Conservation (phyloP, 2,329 filamentous ascomycete species). For the Venturia oleaginea region DNA sequence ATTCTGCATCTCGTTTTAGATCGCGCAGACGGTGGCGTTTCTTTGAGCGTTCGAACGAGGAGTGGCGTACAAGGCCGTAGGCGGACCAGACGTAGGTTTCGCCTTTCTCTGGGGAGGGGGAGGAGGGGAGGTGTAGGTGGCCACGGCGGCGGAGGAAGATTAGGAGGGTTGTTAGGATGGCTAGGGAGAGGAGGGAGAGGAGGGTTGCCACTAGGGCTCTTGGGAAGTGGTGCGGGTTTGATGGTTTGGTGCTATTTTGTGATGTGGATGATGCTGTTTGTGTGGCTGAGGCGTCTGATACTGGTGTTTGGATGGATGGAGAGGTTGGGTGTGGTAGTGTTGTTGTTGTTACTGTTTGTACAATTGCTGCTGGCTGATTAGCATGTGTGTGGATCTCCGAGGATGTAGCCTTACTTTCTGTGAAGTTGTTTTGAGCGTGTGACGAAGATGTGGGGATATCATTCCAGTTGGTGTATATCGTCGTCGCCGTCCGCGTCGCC, state of each 20-base stretch:
- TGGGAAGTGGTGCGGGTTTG: constrained; percentile 6
- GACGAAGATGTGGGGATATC: neutral
- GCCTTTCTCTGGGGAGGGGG: neutral
- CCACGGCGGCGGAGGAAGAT: constrained; percentile 1
- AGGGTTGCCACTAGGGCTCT: constrained; percentile 7
- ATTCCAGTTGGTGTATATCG: neutral
- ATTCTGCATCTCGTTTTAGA: neutral
- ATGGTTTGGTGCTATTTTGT: neutral
- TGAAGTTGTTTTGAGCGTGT: neutral
- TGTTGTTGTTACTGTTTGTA: neutral
- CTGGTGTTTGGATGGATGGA: neutral
- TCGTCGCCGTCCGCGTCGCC: neutral
- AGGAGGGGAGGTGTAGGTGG: neutral
- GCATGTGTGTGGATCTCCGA: neutral
- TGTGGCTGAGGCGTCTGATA: neutral
- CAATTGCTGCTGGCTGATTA: neutral
- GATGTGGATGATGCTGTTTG: neutral
- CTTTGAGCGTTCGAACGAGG: neutral
- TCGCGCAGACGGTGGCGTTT: neutral
- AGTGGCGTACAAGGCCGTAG: neutral
- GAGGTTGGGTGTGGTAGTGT: neutral
- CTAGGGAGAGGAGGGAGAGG: constrained; percentile 6
- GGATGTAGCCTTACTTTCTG: neutral
- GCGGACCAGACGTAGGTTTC: constrained; percentile 9
- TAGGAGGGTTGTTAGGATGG: neutral